phyloP scores from a whole-genome alignment of 345 rosid genomes.

The Eucalyptus brandiana region DNA sequence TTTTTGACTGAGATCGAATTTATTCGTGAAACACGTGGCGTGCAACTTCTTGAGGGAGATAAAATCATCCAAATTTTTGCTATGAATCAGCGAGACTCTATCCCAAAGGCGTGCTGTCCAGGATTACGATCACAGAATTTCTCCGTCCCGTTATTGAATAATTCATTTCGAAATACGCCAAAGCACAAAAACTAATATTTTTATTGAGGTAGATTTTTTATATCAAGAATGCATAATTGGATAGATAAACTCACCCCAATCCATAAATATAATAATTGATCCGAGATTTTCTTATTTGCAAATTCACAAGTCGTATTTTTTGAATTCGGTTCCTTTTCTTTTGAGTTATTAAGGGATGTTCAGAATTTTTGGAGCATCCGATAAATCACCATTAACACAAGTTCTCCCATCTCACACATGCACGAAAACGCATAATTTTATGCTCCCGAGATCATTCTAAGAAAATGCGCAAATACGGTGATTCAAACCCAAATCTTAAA shows the following conservation, averaged over 20 bases:
- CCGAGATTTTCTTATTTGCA: rapidly evolving
- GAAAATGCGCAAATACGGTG: rapidly evolving
- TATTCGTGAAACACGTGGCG: not conserved
- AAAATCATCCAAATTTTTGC: not conserved
- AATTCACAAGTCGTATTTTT: not conserved
- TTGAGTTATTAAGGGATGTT: not conserved
- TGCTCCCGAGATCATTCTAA: rapidly evolving
- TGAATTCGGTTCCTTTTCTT: too few relatives aligned
- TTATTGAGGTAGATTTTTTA: not conserved
- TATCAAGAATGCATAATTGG: not conserved
- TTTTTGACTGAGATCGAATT: not conserved
- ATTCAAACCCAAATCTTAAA: not conserved
- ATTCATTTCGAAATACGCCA: not conserved
- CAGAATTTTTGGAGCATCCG: rapidly evolving
- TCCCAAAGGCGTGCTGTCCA: not conserved
- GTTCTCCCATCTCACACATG: not conserved
- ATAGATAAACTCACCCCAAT: not conserved
- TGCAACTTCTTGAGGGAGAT: not conserved
- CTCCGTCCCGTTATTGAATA: not conserved
- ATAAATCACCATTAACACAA: not conserved
- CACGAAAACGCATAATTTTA: not conserved
- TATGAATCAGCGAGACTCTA: not conserved
- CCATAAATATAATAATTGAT: not conserved
- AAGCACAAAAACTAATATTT: not conserved
- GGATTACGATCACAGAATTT: not conserved